phyloP scores from a whole-genome alignment of 177 flowering plant species.

The Vitis hybrid region DNA sequence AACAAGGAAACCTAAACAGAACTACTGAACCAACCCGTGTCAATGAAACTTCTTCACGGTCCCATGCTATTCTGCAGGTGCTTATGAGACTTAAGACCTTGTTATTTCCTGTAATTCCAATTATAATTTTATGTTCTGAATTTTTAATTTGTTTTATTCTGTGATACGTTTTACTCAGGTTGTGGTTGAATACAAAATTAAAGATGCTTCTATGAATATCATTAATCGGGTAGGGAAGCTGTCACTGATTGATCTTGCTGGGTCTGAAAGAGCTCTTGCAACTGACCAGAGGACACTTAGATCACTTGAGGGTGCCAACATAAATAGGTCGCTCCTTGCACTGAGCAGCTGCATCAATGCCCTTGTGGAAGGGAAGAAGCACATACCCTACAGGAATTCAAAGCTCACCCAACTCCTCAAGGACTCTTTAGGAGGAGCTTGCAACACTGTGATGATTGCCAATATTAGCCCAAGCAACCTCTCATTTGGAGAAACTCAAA shows the following conservation, averaged over 20 bases:
- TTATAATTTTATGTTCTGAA: not conserved
- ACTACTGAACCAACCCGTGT: constrained; percentile 96
- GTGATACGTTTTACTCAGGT: constrained; percentile 41
- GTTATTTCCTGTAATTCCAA: not conserved
- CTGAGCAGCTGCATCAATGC: constrained; percentile 96
- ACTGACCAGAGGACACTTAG: constrained; percentile 92
- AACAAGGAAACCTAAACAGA: constrained; percentile 81
- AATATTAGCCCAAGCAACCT: constrained; percentile 91
- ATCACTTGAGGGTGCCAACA: constrained; percentile 93
- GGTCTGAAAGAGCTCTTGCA: constrained; percentile 94
- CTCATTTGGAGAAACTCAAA: constrained; percentile 88
- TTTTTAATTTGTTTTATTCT: not conserved
- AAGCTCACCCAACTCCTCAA: constrained; percentile 96
- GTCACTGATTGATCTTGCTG: constrained; percentile 90
- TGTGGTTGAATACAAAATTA: constrained; percentile 70
- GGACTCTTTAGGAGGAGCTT: constrained; percentile 92
- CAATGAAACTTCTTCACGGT: constrained; percentile 93
- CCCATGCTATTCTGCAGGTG: constrained; percentile 98
- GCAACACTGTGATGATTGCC: constrained; percentile 95
- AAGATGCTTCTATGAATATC: constrained; percentile 57
- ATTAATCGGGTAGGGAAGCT: constrained; percentile 77
- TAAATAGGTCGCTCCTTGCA: constrained; percentile 89
- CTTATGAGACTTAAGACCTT: not conserved
- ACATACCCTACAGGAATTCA: constrained; percentile 86
- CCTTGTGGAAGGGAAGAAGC: constrained; percentile 92